Evolutionary conservation across 768 basidiomycete species (phyloP).

Genomic region (Phaffia tasmanica): DNA sequence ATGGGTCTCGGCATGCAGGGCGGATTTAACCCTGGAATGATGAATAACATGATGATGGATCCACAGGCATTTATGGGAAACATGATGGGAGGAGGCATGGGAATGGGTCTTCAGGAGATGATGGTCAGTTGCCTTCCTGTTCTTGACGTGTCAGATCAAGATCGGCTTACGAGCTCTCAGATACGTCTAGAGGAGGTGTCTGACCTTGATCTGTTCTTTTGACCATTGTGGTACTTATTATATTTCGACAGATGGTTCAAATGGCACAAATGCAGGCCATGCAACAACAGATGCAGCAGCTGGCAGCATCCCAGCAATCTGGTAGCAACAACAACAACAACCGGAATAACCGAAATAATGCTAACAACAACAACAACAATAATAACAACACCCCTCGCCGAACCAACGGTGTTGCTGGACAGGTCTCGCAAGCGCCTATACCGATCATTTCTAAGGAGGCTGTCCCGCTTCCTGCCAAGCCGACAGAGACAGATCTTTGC

Average conservation of each 20-base stretch:
- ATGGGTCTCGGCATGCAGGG: conserved; percentile 36
- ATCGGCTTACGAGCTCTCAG: not conserved
- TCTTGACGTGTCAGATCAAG: not conserved
- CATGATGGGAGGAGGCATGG: conserved; percentile 22
- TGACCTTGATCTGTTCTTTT: too few relatives aligned
- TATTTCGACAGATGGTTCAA: conserved; percentile 61
- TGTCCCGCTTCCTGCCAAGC: conserved; percentile 37
- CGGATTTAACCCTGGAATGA: conserved; percentile 23
- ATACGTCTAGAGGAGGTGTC: not conserved
- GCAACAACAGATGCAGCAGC: conserved; percentile 28
- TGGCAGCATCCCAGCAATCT: conserved; percentile 26
- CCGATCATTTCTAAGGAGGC: conserved; percentile 18
- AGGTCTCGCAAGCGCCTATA: conserved; percentile 7
- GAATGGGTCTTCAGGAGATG: conserved; percentile 63
- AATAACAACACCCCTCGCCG: not conserved
- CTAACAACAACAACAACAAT: not conserved
- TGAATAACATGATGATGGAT: conserved; percentile 50
- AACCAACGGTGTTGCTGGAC: not conserved
- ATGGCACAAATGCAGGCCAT: conserved; percentile 37
- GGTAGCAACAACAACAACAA: conserved; percentile 26
- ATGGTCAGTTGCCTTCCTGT: conserved; percentile 49
- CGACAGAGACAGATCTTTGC: conserved; percentile 50
- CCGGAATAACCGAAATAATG: conserved; percentile 19
- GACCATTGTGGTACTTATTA: conserved; percentile 24
- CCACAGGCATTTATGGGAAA: conserved; percentile 41